Base-by-base conservation (phyloP, 345 rosid genomes). In the Camelina sativa region DNA sequence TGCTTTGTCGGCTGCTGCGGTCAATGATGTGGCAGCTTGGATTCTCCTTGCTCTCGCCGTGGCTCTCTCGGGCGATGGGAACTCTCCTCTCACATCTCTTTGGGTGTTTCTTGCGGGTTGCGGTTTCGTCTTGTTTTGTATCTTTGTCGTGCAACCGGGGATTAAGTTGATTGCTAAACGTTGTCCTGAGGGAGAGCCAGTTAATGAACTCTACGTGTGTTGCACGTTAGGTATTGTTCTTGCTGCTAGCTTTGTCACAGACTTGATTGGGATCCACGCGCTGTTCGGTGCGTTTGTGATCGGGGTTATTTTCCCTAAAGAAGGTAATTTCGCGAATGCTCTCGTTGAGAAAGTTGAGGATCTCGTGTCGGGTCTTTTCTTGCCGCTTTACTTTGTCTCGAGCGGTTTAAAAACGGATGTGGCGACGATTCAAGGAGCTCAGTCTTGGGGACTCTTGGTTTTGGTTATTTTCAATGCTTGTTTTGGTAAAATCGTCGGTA, bases 331-430 rank as follows among this genome's bases (percentile, higher is more conserved):
- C 34, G 84, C 86, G 0, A 83, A 35, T 34, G 63, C 71, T 37
- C 17, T 87, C 19, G 83, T 84, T 6, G 77, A 81, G 56, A 81
- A 82, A 76, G 71, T 87, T n/a, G 89, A 87, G 41, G 86, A 87
- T 72, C 79, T 87, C 11, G 87, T 84, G 1, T 62, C 86, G 1
- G 85, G 87, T 13, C 16, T 87, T 71, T 81, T 85, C 62, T 80
- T 84, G 65, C 89, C 89, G 0, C 82, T 85, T 0, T 85, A 87
- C 73, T 87, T 85, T 19, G 89, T 87, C 5, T 82, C 89, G 0
- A 87, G 89, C 11, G 89, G 91, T 25, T 63, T 85, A 12, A 84
- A 82, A 65, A 87, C 89, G 0, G 60, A 87, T 25, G 85, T 87
- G 35, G 76, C 85, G 0, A 81, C 79, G 2, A 85, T 85, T 0